phyloP scores from a whole-genome alignment of 768 basidiomycete genomes.

The Cystobasidium ongulense region DNA sequence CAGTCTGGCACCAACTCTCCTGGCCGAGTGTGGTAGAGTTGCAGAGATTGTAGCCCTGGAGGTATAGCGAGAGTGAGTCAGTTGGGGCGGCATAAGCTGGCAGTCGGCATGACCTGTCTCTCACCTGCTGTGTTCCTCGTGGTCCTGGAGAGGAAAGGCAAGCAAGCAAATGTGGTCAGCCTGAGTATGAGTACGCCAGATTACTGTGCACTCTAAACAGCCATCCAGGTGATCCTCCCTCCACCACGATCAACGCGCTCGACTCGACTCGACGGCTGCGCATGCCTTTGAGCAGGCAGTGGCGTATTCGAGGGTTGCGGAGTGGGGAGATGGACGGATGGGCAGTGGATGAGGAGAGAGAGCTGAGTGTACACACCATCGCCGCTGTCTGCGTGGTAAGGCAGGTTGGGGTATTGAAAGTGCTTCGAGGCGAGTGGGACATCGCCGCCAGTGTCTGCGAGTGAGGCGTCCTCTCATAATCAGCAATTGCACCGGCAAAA shows the following conservation, averaged over 20 bases:
- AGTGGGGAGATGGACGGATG: background rate
- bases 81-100: too few species aligned
- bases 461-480: too few species aligned
- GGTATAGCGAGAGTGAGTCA: background rate
- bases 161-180: background rate
- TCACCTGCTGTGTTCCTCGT: conserved; percentile 28
- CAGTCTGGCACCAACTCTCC: conserved; percentile 42
- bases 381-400: conserved; percentile 32
- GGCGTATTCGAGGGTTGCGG: too few species aligned
- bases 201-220: too few species aligned
- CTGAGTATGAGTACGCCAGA: background rate
- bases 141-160: conserved; percentile 4
- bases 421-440: conserved; percentile 28
- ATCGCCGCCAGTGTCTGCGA: conserved; percentile 23
- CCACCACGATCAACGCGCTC: too few species aligned
- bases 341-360: background rate
- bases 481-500: background rate
- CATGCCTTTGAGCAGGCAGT: too few species aligned
- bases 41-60: conserved; percentile 30
- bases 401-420: conserved; percentile 29
- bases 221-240: too few species aligned
- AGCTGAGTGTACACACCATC: conserved; percentile 13
- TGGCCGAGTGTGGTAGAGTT: conserved; percentile 35
- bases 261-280: too few species aligned
- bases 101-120: background rate